Evolutionary conservation across 371 early-diverging fungal genomes (phyloP).

Genomic region (Nematocida minor): DNA sequence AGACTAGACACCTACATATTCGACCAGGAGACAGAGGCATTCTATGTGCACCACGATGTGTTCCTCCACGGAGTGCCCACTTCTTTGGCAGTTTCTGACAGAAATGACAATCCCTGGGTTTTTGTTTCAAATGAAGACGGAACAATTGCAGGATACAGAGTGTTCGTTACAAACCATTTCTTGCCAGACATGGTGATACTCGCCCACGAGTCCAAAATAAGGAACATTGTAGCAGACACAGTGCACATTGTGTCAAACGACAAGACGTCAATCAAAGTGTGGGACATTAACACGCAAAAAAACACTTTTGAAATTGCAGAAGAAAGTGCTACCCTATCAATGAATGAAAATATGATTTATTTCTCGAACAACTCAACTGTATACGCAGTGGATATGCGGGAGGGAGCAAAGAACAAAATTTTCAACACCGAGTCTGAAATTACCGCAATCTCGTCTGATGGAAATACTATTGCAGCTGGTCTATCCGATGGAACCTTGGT

Average conservation of each 20-base stretch:
- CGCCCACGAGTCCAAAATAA: constrained; percentile 3
- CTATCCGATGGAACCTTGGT: background rate
- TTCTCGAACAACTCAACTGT: background rate
- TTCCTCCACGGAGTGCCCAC: constrained; percentile 44
- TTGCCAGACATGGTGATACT: constrained; percentile 12
- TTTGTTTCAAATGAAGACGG: constrained; percentile 37
- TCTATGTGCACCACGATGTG: constrained; percentile 48
- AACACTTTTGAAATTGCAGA: background rate
- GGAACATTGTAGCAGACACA: background rate
- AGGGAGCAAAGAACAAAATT: background rate
- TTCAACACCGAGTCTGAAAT: background rate
- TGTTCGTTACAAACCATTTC: constrained; percentile 46
- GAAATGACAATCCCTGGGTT: constrained; percentile 20
- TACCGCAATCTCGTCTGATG: background rate
- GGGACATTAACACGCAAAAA: constrained; percentile 38
- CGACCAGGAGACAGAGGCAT: constrained; percentile 28
- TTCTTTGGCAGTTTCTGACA: constrained; percentile 11
- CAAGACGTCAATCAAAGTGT: background rate
- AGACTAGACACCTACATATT: constrained; percentile 22
- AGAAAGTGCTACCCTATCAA: background rate
- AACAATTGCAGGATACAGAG: constrained; percentile 24
- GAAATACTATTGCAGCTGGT: background rate
- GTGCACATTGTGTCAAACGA: background rate
- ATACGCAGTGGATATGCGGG: constrained; percentile 11
- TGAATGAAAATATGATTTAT: constrained; percentile 1